A percentile compares a stretch with the other conserved stretches of the same genome.
phyloP scores from a whole-genome alignment of 2,329 filamentous ascomycete species.

The Aspergillus caelatus region DNA sequence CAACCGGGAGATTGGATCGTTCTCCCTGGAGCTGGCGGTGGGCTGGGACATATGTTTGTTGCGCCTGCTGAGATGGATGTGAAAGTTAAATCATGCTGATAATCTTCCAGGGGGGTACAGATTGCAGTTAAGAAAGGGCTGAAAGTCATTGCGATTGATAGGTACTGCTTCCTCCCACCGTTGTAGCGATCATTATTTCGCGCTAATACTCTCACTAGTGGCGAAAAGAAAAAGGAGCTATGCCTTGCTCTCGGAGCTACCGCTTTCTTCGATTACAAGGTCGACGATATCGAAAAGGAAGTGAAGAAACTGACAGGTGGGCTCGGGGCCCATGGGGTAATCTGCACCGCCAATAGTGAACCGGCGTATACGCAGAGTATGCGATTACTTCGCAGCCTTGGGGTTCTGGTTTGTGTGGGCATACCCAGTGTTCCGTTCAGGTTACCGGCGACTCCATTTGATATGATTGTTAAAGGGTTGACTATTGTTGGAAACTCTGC shows the following conservation, averaged over 20 bases:
- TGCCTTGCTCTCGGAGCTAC: slow-evolving; percentile 38
- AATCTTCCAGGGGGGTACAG: slow-evolving; percentile 36
- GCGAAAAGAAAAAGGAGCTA: slow-evolving; percentile 37
- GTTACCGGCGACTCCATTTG: slow-evolving; percentile 50
- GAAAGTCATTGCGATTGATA: slow-evolving; percentile 43
- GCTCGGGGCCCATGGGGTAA: slow-evolving; percentile 50
- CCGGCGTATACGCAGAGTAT: slow-evolving; percentile 49
- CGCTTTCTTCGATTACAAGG: slow-evolving; percentile 38
- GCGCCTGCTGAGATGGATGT: background rate
- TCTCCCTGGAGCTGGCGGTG: slow-evolving; percentile 41
- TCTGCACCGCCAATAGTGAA: slow-evolving; percentile 51
- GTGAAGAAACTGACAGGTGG: slow-evolving; percentile 45
- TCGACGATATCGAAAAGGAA: slow-evolving; percentile 41
- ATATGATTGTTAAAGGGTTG: slow-evolving; percentile 51
- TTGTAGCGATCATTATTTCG: background rate
- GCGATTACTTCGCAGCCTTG: slow-evolving; percentile 47
- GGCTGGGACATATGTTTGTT: slow-evolving; percentile 42
- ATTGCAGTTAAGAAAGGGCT: slow-evolving; percentile 40
- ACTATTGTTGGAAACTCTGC: slow-evolving; percentile 52
- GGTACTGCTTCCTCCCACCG: slow-evolving; percentile 19
- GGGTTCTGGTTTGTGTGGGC: slow-evolving; percentile 52
- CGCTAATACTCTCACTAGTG: slow-evolving; percentile 21
- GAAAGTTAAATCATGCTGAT: background rate
- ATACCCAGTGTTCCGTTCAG: slow-evolving; percentile 48
- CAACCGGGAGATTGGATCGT: slow-evolving; percentile 39